Percentiles rank a stretch among this genome's conserved stretches.
phyloP scores from a whole-genome alignment of 192 early-diverging fungal species.

The Backusella tuberculispora region DNA sequence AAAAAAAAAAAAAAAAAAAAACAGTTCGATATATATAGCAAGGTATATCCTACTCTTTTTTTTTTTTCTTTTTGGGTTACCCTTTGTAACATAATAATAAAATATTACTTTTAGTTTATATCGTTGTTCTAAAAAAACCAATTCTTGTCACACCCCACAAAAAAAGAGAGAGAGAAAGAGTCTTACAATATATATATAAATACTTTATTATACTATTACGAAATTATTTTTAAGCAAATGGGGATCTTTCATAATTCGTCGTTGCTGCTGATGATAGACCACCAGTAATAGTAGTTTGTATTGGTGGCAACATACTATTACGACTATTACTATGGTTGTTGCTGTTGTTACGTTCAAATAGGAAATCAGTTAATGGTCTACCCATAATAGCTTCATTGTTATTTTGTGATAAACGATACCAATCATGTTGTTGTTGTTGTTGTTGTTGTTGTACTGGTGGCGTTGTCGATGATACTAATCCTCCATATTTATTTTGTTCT shows the following conservation, averaged over 20 bases:
- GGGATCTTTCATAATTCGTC: background rate
- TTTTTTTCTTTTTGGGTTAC: background rate
- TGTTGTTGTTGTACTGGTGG: background rate
- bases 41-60: background rate
- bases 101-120: background rate
- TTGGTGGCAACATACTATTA: background rate
- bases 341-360: conserved; percentile 2
- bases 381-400: conserved; percentile 18
- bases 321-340: background rate
- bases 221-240: background rate
- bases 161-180: background rate
- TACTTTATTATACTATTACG: background rate
- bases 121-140: background rate
- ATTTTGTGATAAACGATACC: background rate
- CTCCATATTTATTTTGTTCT: background rate
- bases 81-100: background rate
- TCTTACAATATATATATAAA: background rate
- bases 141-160: background rate
- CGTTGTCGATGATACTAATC: background rate
- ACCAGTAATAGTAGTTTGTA: background rate
- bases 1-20: background rate
- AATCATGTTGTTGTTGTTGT: background rate
- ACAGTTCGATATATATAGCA: no score
- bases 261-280: background rate
- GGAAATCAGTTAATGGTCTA: conserved; percentile 29